These are phyloP conservation scores for Monosporascus sp. DNA, from an alignment of 2,329 filamentous ascomycete species.

Conservation along the genomic window DNA sequence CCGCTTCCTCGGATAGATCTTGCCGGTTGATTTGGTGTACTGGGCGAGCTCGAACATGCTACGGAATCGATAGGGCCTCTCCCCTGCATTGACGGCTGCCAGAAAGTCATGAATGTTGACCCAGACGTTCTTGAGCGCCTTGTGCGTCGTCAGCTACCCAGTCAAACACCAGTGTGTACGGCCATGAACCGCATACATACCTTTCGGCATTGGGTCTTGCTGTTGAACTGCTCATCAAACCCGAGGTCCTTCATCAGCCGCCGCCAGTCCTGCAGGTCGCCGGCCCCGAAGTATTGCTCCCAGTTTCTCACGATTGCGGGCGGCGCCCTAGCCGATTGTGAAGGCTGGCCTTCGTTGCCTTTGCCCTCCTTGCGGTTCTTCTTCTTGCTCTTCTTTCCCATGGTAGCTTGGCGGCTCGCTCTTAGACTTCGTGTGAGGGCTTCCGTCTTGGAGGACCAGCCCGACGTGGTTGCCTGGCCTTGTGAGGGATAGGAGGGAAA, in stretches of 20 bases:
- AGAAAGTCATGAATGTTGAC: slow-evolving; percentile 49
- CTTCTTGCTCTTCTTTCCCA: slow-evolving; percentile 1
- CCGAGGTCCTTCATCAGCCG: slow-evolving; percentile 38
- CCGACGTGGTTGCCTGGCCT: too few species aligned
- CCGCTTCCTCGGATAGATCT: slow-evolving; percentile 40
- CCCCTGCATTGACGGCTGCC: slow-evolving; percentile 21
- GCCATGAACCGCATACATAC: slow-evolving; percentile 19
- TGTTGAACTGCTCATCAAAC: slow-evolving; percentile 30
- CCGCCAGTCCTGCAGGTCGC: slow-evolving; percentile 23
- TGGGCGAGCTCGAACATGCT: slow-evolving; percentile 25
- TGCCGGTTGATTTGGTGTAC: slow-evolving; percentile 31
- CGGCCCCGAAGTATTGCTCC: slow-evolving; percentile 20
- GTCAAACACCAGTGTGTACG: not conserved
- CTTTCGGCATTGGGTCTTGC: slow-evolving; percentile 40
- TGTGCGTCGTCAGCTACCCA: not conserved
- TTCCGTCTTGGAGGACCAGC: too few species aligned
- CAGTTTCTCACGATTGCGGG: slow-evolving; percentile 2
- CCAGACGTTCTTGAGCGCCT: slow-evolving; percentile 38
- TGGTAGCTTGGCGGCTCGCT: not conserved
- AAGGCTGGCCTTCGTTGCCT: not conserved
- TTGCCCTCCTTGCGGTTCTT: slow-evolving; percentile 1
- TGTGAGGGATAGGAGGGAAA: too few species aligned
- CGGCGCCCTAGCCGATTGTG: not conserved
- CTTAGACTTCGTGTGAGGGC: too few species aligned
- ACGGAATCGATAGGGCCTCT: slow-evolving; percentile 26